phyloP scores from a whole-genome alignment of 2,329 filamentous ascomycete genomes.

The Pyricularia sp. region DNA sequence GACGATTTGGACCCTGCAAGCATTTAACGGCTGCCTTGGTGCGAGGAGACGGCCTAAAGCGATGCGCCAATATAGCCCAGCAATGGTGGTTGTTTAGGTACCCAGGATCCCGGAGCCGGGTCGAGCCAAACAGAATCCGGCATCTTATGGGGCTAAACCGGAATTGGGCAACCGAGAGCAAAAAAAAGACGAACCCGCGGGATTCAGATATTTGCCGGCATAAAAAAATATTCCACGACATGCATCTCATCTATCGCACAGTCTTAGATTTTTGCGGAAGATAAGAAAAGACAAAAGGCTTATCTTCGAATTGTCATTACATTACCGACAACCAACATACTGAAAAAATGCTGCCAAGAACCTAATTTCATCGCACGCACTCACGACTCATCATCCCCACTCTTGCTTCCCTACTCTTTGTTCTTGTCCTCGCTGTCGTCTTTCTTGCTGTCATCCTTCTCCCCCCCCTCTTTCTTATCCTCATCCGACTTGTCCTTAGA shows the following conservation, averaged over 20 bases:
- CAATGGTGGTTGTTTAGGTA: not conserved
- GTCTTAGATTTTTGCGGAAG: too few species aligned
- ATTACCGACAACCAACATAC: not conserved
- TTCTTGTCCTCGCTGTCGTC: constrained; percentile 11
- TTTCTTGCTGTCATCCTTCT: constrained; percentile 11
- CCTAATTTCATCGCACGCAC: not conserved
- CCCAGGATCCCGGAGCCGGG: not conserved
- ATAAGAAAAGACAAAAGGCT: too few species aligned
- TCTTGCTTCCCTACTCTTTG: constrained; percentile 10
- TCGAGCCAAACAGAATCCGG: not conserved
- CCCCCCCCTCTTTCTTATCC: constrained; percentile 14
- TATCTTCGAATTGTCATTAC: not conserved
- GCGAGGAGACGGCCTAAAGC: not conserved
- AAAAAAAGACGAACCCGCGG: not conserved
- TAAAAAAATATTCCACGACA: not conserved
- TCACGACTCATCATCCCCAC: not conserved
- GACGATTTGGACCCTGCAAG: not conserved
- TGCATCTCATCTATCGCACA: too few species aligned
- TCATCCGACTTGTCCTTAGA: constrained; percentile 9
- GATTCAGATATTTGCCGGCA: not conserved
- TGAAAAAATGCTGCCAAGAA: not conserved
- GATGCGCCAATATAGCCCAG: not conserved
- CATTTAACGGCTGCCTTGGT: not conserved
- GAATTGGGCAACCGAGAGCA: not conserved
- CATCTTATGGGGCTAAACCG: not conserved